Evolutionary conservation across 2,329 filamentous ascomycete species (phyloP), one percentile per base, ranked within the genome.

Genomic region (Colletotrichum sojae): DNA sequence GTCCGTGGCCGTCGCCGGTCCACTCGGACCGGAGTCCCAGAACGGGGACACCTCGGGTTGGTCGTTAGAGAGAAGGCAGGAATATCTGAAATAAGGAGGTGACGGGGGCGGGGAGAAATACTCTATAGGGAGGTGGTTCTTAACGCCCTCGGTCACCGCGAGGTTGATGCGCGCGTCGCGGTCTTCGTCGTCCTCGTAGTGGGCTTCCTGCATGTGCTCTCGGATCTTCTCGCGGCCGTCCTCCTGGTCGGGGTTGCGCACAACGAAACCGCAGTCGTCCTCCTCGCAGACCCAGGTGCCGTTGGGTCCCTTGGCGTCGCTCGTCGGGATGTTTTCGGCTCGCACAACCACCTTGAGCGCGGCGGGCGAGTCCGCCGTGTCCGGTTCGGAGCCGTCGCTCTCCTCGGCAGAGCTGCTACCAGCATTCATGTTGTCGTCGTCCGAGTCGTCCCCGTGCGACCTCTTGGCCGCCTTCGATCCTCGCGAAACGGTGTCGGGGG

Each of bases 281-380:
- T 91, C 84, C 5, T 86, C 85, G 74, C 92, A 94, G 1, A 81
- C 82, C 91, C 91, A 94, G 0, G 89, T 89, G 61, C 90, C 87
- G 67, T 89, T 84, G 0, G 89, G 87, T 0, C 88, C 90, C 40
- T 84, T 82, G 0, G 88, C 83, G 3, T 77, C 78, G 8, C 81
- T 79, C 4, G 85, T 83, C 0, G 86, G 87, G 12, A 88, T 73
- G 55, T 78, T 83, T 63, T 89, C 85, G 5, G 85, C 81, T 27
- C 82, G 82, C 10, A 88, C 79, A 13, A 86, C 81, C 16, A 89
- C 75, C 54, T 79, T 82, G 55, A 83, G 76, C 2, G 78, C 78
- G 43, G 74, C 73, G 6, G 61, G 61, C 18, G 62, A 70, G 0
- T 61, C 67, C 5, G 68, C 49, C 15, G 61, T 69, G 18, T 72